Percentiles rank a stretch among this genome's conserved stretches.
phyloP scores from a whole-genome alignment of 2,329 filamentous ascomycete species.

The Botryotinia globosa region DNA sequence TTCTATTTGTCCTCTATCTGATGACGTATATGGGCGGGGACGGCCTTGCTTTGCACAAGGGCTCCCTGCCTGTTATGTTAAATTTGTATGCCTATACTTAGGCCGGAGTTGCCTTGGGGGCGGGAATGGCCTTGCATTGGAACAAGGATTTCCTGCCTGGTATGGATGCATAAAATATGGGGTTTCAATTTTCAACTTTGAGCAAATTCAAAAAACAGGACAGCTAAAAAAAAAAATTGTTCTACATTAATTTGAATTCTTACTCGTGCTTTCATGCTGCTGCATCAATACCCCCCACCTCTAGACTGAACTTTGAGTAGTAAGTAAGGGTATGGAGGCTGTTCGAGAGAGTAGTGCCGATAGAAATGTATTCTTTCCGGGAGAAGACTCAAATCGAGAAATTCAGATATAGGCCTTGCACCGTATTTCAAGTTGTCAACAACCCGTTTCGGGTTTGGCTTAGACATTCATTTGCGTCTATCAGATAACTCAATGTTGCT shows the following conservation, averaged over 20 bases:
- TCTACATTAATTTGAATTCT: not conserved
- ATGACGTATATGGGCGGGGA: slow-evolving; percentile 1
- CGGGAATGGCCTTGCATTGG: slow-evolving; percentile 7
- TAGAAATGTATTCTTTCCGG: not conserved
- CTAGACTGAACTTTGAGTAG: not conserved
- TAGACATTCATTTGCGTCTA: not conserved
- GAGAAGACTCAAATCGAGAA: not conserved
- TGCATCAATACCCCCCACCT: no score
- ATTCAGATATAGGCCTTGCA: not conserved
- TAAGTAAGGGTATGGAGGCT: not conserved
- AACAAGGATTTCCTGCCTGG: slow-evolving; percentile 11
- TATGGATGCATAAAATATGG: slow-evolving; percentile 2
- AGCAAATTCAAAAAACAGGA: not conserved
- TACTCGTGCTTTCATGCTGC: not conserved
- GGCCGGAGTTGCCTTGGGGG: slow-evolving; percentile 15
- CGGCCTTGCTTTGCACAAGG: slow-evolving; percentile 1
- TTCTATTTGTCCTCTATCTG: not conserved
- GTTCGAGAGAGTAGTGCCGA: not conserved
- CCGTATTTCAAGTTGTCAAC: not conserved
- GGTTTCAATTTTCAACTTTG: not conserved
- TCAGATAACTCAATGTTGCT: not conserved
- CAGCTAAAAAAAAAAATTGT: not conserved
- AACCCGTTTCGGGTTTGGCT: not conserved
- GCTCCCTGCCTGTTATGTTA: slow-evolving; percentile 5
- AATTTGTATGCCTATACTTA: slow-evolving; percentile 8